Conservation (phyloP, 2,329 filamentous ascomycete genomes). For the Teratosphaeria gauchensis region DNA sequence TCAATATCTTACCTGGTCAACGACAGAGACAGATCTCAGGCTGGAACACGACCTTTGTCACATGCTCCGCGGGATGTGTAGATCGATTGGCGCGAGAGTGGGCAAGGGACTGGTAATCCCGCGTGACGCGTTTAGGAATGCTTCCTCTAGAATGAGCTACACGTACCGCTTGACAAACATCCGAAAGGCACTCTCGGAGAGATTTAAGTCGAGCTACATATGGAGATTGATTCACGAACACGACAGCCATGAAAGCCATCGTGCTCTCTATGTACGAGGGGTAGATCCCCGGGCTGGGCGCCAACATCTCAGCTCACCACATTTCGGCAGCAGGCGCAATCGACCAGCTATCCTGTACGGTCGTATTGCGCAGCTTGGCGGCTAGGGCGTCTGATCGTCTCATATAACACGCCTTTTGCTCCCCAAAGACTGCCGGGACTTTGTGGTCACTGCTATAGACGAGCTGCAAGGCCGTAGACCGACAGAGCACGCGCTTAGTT, state of each 20-base stretch:
- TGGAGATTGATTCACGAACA: too few species aligned
- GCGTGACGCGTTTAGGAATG: not conserved
- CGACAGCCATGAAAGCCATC: too few species aligned
- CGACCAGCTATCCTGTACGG: not conserved
- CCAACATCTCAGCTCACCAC: not conserved
- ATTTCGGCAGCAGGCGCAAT: not conserved
- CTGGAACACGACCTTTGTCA: not conserved
- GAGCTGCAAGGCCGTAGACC: not conserved
- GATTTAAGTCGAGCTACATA: too few species aligned
- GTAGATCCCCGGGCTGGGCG: not conserved
- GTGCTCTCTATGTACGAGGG: too few species aligned
- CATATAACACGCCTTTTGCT: not conserved
- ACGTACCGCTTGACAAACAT: not conserved
- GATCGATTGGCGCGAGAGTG: not conserved
- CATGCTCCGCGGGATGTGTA: not conserved
- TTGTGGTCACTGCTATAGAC: not conserved
- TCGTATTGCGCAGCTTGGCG: not conserved
- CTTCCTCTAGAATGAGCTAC: not conserved
- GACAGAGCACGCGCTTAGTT: not conserved
- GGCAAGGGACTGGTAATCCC: not conserved
- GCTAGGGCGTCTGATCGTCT: not conserved
- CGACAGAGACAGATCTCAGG: not conserved
- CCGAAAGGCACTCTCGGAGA: too few species aligned
- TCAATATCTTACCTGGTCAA: not conserved
- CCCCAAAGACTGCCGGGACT: not conserved